phyloP scores from a whole-genome alignment of 2,329 filamentous ascomycete genomes.

The Akanthomyces muscarius region DNA sequence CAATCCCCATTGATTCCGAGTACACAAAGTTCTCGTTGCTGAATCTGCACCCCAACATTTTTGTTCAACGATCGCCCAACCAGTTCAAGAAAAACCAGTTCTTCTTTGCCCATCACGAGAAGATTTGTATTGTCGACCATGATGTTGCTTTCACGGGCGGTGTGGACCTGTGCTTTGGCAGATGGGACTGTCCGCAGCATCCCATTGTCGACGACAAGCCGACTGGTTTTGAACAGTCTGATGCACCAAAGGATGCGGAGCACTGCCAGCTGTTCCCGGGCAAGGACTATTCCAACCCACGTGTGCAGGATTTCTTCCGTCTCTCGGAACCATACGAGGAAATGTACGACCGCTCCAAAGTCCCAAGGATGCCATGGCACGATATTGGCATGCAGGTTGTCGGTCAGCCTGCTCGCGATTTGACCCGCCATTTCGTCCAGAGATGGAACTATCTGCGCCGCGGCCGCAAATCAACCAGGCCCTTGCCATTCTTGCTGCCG shows the following conservation, averaged over 20 bases:
- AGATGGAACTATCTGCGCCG: constrained; percentile 96
- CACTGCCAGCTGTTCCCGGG: constrained; percentile 95
- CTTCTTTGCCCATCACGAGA: constrained; percentile 98
- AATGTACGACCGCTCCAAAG: constrained; percentile 90
- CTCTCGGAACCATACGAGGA: constrained; percentile 95
- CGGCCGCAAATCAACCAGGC: constrained; percentile 86
- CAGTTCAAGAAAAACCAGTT: constrained; percentile 99
- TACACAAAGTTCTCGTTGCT: constrained; percentile 96
- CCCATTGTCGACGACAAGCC: constrained; percentile 87
- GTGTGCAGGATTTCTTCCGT: constrained; percentile 91
- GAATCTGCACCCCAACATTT: constrained; percentile 92
- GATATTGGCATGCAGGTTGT: constrained; percentile 98
- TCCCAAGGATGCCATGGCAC: constrained; percentile 97
- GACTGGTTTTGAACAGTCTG: constrained; percentile 82
- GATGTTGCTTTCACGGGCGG: constrained; percentile 93
- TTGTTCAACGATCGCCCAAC: constrained; percentile 92
- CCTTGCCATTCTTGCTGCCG: constrained; percentile 87
- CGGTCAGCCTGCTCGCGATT: constrained; percentile 87
- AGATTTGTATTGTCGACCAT: constrained; percentile 94
- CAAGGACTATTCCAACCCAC: constrained; percentile 96
- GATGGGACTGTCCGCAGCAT: constrained; percentile 96
- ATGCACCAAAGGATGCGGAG: constrained; percentile 77
- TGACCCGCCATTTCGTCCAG: constrained; percentile 95
- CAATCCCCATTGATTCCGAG: constrained; percentile 95
- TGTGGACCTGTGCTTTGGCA: constrained; percentile 92